Percentiles rank a stretch among this genome's conserved stretches.
phyloP scores from a whole-genome alignment of 164 flowering plant genomes.

The Kalanchoe fedtschenkoi region DNA sequence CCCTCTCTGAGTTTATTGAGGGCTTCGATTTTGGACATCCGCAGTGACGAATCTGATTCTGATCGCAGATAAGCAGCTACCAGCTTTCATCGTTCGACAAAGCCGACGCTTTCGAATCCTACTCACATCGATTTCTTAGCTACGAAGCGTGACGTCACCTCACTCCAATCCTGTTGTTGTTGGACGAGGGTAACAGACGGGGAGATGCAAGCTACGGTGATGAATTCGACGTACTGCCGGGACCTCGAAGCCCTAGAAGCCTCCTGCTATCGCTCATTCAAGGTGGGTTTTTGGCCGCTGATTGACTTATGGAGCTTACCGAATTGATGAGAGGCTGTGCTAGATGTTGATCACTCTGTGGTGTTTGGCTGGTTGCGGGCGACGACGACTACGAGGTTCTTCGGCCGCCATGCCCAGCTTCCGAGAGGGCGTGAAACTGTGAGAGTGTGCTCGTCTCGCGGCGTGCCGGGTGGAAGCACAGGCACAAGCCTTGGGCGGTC shows the following conservation, averaged over 20 bases:
- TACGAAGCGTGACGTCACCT: too few relatives aligned
- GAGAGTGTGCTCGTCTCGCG: slow-evolving; percentile 11
- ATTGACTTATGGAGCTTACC: not conserved
- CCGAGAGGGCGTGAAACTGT: slow-evolving; percentile 9
- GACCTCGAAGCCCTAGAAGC: slow-evolving; percentile 34
- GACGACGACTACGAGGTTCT: slow-evolving; percentile 3
- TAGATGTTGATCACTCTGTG: not conserved
- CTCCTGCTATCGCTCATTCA: slow-evolving; percentile 20
- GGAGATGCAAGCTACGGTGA: slow-evolving; percentile 19
- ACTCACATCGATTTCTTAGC: not conserved
- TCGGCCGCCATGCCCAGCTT: slow-evolving; percentile 15
- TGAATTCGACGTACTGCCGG: slow-evolving; percentile 20
- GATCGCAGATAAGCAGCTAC: not conserved
- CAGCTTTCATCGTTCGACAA: not conserved
- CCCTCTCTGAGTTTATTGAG: not conserved
- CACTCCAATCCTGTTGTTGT: not conserved
- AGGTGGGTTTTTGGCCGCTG: not conserved
- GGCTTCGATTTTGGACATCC: not conserved
- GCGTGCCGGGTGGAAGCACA: slow-evolving; percentile 10
- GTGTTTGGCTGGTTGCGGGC: not conserved
- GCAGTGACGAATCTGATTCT: not conserved
- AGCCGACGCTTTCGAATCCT: too few relatives aligned
- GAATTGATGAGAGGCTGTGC: not conserved
- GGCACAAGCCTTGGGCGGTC: slow-evolving; percentile 4
- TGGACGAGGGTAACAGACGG: not conserved